phyloP scores from a whole-genome alignment of 306 rosid genomes.

The Malus domestica region ASM211411v1 NC_041797.1:20859501-20860000 shows the following conservation, averaged over 20 bases:
- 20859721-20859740: conserved; percentile 82
- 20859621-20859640: conserved; percentile 78
- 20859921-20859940: conserved; percentile 39
- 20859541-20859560: conserved; percentile 59
- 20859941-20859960: conserved; percentile 32
- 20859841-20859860: conserved; percentile 70
- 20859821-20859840: conserved; percentile 53
- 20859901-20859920: conserved; percentile 50
- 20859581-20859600: conserved; percentile 59
- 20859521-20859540: conserved; percentile 65
- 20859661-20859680: conserved; percentile 95
- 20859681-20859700: conserved; percentile 59
- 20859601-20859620: conserved; percentile 56
- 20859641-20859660: conserved; percentile 83
- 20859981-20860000: conserved; percentile 55
- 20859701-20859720: conserved; percentile 52
- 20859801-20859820: conserved; percentile 50
- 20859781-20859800: conserved; percentile 58
- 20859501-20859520: conserved; percentile 84
- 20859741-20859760: conserved; percentile 71
- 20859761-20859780: conserved; percentile 54
- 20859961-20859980: conserved; percentile 31
- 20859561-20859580: conserved; percentile 57
- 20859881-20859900: conserved; percentile 78
- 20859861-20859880: conserved; percentile 61